Percentiles rank a stretch among this genome's conserved stretches.
Conservation (phyloP, 805 yeast genomes). For the Suhomyces vadensis region DNA sequence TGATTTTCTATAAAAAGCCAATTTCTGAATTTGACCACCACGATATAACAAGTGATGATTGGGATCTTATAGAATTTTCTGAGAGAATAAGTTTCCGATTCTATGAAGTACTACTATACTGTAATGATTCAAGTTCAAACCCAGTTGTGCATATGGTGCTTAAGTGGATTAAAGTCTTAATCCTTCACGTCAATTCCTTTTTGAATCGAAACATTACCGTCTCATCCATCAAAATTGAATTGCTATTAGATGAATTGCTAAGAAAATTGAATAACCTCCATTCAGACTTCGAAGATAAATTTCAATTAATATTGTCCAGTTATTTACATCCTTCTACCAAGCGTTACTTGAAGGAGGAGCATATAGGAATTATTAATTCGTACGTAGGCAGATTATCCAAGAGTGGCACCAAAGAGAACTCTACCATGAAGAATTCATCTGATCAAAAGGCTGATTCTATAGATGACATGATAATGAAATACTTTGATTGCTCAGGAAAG, state of each 20-base stretch:
- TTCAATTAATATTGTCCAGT: slow-evolving; percentile 16
- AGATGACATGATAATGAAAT: slow-evolving; percentile 26
- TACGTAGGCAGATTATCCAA: slow-evolving; percentile 1
- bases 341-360: slow-evolving; percentile 19
- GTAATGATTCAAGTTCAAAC: slow-evolving; percentile 3
- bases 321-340: slow-evolving; percentile 28
- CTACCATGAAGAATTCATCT: neutral
- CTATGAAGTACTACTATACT: slow-evolving; percentile 14
- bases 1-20: slow-evolving; percentile 13
- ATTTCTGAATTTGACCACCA: slow-evolving; percentile 4
- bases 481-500: slow-evolving; percentile 29
- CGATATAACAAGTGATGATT: slow-evolving; percentile 12
- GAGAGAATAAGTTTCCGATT: slow-evolving; percentile 13
- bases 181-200: slow-evolving; percentile 17
- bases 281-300: slow-evolving; percentile 14
- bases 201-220: neutral
- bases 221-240: slow-evolving; percentile 8
- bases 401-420: neutral
- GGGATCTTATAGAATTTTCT: slow-evolving; percentile 16
- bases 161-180: slow-evolving; percentile 24
- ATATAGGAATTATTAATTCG: slow-evolving; percentile 1
- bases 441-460: slow-evolving; percentile 5
- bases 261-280: slow-evolving; percentile 13
- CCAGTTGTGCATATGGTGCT: slow-evolving; percentile 21
- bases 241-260: slow-evolving; percentile 9